Percentiles rank a stretch among this genome's conserved stretches.
Conservation (phyloP, 805 yeast genomes). For the Lipomyces sp. region DNA sequence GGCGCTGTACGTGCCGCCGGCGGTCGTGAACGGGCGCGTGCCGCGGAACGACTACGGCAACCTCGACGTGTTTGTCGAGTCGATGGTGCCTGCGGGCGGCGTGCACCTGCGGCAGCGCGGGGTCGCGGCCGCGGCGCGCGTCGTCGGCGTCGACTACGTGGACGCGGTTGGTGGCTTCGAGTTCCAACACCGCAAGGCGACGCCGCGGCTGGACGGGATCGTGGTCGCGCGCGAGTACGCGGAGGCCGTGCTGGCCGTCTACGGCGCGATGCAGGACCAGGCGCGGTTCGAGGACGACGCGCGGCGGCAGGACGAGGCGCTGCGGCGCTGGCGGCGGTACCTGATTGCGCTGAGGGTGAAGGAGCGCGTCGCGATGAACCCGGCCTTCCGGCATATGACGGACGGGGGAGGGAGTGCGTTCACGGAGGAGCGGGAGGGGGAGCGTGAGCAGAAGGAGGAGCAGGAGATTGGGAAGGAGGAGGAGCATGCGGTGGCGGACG, state of each 20-base stretch:
- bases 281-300: constrained; percentile 14
- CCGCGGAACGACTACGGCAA: constrained; percentile 79
- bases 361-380: constrained; percentile 27
- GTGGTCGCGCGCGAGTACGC: constrained; percentile 61
- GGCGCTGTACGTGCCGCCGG: constrained; percentile 62
- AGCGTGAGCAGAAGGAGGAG: not conserved
- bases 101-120: constrained; percentile 47
- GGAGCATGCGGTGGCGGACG: not conserved
- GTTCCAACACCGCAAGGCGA: constrained; percentile 51
- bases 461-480: not conserved
- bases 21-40: constrained; percentile 61
- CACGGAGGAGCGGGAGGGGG: constrained; percentile 6
- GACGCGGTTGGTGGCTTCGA: constrained; percentile 86
- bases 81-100: constrained; percentile 84
- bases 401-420: constrained; percentile 12
- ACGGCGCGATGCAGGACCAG: constrained; percentile 18
- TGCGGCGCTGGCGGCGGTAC: constrained; percentile 39
- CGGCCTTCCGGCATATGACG: constrained; percentile 25
- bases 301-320: constrained; percentile 27
- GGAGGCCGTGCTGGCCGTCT: constrained; percentile 57
- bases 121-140: constrained; percentile 67
- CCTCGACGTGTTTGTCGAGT: constrained; percentile 69
- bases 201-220: constrained; percentile 70
- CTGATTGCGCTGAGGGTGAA: constrained; percentile 36
- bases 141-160: constrained; percentile 72